Percentiles rank a stretch among this genome's conserved stretches.
Evolutionary conservation across 768 basidiomycete genomes (phyloP).

Genomic region (Tremella fuciformis): DNA sequence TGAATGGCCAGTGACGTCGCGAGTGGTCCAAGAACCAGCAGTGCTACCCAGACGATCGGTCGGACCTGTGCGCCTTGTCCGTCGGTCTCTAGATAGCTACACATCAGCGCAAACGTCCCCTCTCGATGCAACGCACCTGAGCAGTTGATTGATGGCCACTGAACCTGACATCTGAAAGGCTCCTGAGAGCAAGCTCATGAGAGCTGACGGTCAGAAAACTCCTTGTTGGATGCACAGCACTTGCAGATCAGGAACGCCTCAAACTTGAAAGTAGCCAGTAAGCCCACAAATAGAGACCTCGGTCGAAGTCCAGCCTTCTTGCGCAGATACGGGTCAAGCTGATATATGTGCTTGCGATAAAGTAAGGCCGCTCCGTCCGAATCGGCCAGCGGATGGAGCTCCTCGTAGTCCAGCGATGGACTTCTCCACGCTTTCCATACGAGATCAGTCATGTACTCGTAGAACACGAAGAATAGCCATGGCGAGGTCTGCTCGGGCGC

Average conservation of each 20-base stretch:
- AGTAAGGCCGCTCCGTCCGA: slow-evolving; percentile 51
- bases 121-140: slow-evolving; percentile 48
- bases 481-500: slow-evolving; percentile 60
- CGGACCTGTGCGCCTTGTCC: slow-evolving; percentile 58
- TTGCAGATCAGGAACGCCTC: slow-evolving; percentile 26
- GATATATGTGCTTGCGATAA: slow-evolving; percentile 43
- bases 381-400: slow-evolving; percentile 58
- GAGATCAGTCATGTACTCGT: slow-evolving; percentile 60
- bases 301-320: slow-evolving; percentile 51
- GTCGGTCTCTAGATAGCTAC: slow-evolving; percentile 58
- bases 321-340: slow-evolving; percentile 53
- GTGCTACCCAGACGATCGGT: slow-evolving; percentile 70
- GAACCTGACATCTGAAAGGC: slow-evolving; percentile 52
- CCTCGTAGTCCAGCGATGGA: slow-evolving; percentile 48
- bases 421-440: slow-evolving; percentile 47
- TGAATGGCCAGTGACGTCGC: slow-evolving; percentile 56
- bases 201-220: slow-evolving; percentile 11
- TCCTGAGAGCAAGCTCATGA: slow-evolving; percentile 30
- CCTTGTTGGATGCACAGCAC: neutral
- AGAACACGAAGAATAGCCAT: slow-evolving; percentile 55
- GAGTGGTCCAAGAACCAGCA: slow-evolving; percentile 52
- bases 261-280: slow-evolving; percentile 49
- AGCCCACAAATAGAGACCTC: slow-evolving; percentile 57
- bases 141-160: slow-evolving; percentile 54
- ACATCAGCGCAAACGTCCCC: neutral